Base-by-base conservation (phyloP, 2,329 filamentous ascomycete species). In the Nigrospora sphaerica region DNA sequence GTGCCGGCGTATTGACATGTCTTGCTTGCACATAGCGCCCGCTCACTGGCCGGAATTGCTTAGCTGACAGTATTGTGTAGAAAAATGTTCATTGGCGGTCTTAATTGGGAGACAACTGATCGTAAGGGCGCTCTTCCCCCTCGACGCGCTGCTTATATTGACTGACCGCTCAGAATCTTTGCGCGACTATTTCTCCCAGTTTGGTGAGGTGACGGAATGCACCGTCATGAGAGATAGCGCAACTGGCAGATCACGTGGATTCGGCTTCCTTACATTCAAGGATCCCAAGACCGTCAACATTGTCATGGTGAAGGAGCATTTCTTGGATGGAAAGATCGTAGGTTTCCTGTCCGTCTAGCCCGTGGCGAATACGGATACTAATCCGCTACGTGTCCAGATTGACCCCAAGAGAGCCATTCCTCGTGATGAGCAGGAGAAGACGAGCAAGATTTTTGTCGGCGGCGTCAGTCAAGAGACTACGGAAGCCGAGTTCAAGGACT, bases 231-330 rank as follows among this genome's bases (percentile, higher is more conserved):
- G 93, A 54, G 93, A 98, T 68, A 91, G 90, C 51, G 86, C 88
- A 42, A 95, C 90, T 11, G 93, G 93, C 38, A 84, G 93, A 52
- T 97, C 93, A 31, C 83, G 93, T 68, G 93, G 93, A 19, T 98
- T 98, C 59, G 93, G 93, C 31, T 98, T 98, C 70, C 75, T 98
- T 51, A 98, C 93, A 0, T 98, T 98, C 75, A 95, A 88, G 64
- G 93, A 98, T 62, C 86, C 93, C 41, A 95, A 95, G 72, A 95
- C 89, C 4, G 93, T 98, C 55, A 98, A 98, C 64, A 95, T 90
- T 55, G 93, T 98, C 53, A 98, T 98, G 93, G 93, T 98, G 52
- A 98, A 98, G 70, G 93, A 98, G 65, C 93, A 98, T 66, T 95
- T 92, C 58, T 78, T 98, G 18, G 93, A 98, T 63, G 93, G 93